Evolutionary conservation across 2,329 filamentous ascomycete genomes (phyloP), one percentile per base, ranked within the genome.

Genomic region (Bertia moriformis): DNA sequence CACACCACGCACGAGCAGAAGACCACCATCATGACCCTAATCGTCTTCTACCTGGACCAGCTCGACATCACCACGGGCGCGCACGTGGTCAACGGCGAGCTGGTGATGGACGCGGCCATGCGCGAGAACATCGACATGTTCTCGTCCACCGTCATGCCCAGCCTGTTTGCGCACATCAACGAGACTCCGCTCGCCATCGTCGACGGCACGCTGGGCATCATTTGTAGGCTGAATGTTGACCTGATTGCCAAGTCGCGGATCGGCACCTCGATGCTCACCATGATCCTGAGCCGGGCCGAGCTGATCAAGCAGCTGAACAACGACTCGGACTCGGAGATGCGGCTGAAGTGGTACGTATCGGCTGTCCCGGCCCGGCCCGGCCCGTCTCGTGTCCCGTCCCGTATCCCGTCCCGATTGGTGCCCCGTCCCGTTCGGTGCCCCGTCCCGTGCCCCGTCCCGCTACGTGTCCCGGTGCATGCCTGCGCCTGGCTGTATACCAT

Each of bases 111-210:
- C 44, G 68, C 80, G 2, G 71, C 77, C 18, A 78, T 89, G 53
- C 83, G 88, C 37, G 89, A 96, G 59, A 89, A 89, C 49, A 82
- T 98, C 42, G 89, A 96, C 42, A 69, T 94, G 10, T 98, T 96
- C 63, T 82, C 79, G 19, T 72, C 82, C 36, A 76, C 84, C 3
- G 86, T 98, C 39, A 88, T 95, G 74, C 86, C 87, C 10, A 83
- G 84, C 39, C 68, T 98, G 19, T 84, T 95, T 58, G 78, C 77
- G 41, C 93, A 93, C 55, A 78, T 98, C 49, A 88, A 83, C 49
- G 89, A 96, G 49, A 88, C 88, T 1, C 83, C 84, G 2, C 72
- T 98, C 41, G 80, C 86, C 56, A 91, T 96, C 51, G 83, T 96
- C 42, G 84, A 87, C 42, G 89, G 87, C 22, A 76, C 96, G 17